phyloP scores from a whole-genome alignment of 805 yeast genomes.

The Ogataea nitratoaversa region DNA sequence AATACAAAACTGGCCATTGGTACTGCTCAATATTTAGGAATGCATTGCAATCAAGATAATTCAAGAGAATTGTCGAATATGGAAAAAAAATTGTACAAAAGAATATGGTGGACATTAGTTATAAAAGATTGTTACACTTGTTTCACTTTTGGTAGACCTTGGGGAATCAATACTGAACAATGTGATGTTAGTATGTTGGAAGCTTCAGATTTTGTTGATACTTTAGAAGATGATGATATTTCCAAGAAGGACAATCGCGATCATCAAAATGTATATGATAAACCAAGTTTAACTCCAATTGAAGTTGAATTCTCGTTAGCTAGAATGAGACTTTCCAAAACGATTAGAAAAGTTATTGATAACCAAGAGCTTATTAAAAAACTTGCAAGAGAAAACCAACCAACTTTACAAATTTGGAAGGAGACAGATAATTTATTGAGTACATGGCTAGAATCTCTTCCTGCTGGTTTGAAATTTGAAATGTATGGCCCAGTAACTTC shows the following conservation, averaged over 20 bases:
- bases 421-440: constrained; percentile 71
- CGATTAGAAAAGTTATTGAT: constrained; percentile 51
- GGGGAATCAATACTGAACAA: constrained; percentile 62
- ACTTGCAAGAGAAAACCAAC: constrained; percentile 36
- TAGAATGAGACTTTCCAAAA: constrained; percentile 58
- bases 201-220: constrained; percentile 59
- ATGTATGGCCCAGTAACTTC: constrained; percentile 27
- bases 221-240: constrained; percentile 43
- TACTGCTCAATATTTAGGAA: constrained; percentile 71
- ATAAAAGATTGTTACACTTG: constrained; percentile 63
- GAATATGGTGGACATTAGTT: constrained; percentile 77
- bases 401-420: constrained; percentile 38
- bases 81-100: constrained; percentile 46
- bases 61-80: constrained; percentile 7
- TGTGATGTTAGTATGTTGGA: constrained; percentile 77
- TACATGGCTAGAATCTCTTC: constrained; percentile 65
- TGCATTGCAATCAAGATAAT: constrained; percentile 47
- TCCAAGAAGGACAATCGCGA: constrained; percentile 3
- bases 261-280: not conserved
- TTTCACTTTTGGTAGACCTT: constrained; percentile 69
- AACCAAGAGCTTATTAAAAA: constrained; percentile 9
- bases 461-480: constrained; percentile 52
- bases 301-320: constrained; percentile 58
- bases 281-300: constrained; percentile 8
- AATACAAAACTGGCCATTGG: constrained; percentile 58